Conservation (phyloP, 2,329 filamentous ascomycete genomes). For the Pseudocercospora crystallina region DNA sequence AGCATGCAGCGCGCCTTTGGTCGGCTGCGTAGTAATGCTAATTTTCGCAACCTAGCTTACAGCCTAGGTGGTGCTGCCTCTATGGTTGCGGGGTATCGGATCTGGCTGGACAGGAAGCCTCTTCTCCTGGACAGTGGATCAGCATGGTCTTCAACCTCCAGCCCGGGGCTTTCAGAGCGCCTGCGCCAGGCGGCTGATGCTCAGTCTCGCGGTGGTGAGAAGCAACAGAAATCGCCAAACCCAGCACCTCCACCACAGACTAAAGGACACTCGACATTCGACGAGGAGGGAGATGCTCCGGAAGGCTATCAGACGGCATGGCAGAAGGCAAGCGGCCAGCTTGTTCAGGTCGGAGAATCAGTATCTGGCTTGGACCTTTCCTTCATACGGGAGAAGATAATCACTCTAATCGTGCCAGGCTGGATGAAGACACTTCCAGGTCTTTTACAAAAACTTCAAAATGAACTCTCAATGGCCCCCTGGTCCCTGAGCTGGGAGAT, state of each 20-base stretch:
- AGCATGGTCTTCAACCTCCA: not conserved
- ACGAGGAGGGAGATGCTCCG: constrained; percentile 15
- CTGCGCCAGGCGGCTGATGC: no score
- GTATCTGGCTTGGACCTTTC: constrained; percentile 31
- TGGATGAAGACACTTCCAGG: constrained; percentile 78
- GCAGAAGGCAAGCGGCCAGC: constrained; percentile 28
- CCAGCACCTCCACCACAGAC: constrained; percentile 27
- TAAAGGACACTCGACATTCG: constrained; percentile 21
- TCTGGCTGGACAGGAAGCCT: constrained; percentile 16
- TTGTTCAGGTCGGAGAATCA: constrained; percentile 28
- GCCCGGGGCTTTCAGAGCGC: no score
- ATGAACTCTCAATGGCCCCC: constrained; percentile 81
- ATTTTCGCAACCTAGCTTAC: constrained; percentile 12
- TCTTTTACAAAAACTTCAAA: constrained; percentile 78
- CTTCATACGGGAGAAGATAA: constrained; percentile 29
- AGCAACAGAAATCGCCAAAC: not conserved
- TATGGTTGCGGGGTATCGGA: constrained; percentile 16
- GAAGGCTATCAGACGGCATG: constrained; percentile 24
- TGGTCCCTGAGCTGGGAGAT: constrained; percentile 90
- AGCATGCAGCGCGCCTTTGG: constrained; percentile 22
- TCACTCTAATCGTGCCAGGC: constrained; percentile 64
- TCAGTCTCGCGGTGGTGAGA: not conserved
- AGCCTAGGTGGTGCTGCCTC: constrained; percentile 17
- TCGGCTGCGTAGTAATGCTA: constrained; percentile 2
- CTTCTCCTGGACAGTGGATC: constrained; percentile 19